Evolutionary conservation across 2,329 filamentous ascomycete species (phyloP), one percentile per base, ranked within the genome.

Genomic region (Didymellaceae sp.): DNA sequence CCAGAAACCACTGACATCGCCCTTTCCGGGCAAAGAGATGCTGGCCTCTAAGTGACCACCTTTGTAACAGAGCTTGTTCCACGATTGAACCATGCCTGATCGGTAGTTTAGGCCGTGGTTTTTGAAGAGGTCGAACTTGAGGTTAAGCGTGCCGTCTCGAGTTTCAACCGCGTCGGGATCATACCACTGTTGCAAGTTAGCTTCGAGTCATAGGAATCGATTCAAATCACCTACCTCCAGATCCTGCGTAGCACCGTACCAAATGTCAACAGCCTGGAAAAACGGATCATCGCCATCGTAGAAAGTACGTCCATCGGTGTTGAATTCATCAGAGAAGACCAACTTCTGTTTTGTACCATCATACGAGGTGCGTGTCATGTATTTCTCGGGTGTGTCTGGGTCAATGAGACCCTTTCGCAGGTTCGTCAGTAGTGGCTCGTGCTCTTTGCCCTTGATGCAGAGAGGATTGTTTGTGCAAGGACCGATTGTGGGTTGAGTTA

Each of bases 321-420:
- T 88, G 71, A 90, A 90, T 63, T 90, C 87, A 65, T 90, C 87
- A 3, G 86, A 89, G 63, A 87, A 88, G 77, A 87, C 86, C 26
- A 90, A 75, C 26, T 82, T 80, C 72, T 86, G 80, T 14, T 80
- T 82, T 48, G 81, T 83, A 9, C 87, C 87, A 61, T 86, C 79
- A 17, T 75, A 73, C 2, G 80, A 75, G 39, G 68, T 87, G 59
- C 84, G 84, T 5, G 78, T 80, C 68, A 76, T 79, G 11, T 76
- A 85, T 5, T 76, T 79, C 16, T 78, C 59, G 1, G 87, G 87
- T 2, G 87, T 90, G 61, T 87, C 83, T 1, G 86, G 85, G 63
- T 90, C 87, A 54, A 90, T 84, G 10, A 89, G 75, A 3, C 81
- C 78, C 2, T 58, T 77, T 44, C 87, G 80, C 31, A 87, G 67